Evolutionary conservation across 2,329 filamentous ascomycete species (phyloP).

Genomic region (Trichoderma brevicompactum): DNA sequence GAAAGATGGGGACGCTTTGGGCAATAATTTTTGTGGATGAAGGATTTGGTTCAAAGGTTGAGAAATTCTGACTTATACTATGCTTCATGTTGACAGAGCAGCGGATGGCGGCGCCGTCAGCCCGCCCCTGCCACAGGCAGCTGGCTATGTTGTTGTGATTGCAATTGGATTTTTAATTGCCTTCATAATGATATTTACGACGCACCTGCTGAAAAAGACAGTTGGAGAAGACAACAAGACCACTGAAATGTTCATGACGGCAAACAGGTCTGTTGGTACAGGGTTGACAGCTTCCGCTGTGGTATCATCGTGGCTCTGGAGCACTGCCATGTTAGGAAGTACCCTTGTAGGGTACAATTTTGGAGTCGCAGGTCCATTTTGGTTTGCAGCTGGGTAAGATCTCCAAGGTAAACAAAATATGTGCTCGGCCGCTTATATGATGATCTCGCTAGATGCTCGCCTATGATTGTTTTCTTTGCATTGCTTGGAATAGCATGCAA

Average conservation of each 20-base stretch:
- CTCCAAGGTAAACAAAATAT: too few relatives aligned
- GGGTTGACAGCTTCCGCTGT: slow-evolving; percentile 59
- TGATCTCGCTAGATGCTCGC: slow-evolving; percentile 44
- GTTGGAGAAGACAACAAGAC: slow-evolving; percentile 56
- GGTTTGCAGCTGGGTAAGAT: slow-evolving; percentile 56
- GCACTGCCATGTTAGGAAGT: slow-evolving; percentile 56
- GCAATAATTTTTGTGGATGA: neutral
- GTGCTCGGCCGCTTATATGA: neutral
- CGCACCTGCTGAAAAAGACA: slow-evolving; percentile 52
- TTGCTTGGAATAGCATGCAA: slow-evolving; percentile 57
- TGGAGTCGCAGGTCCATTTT: slow-evolving; percentile 60
- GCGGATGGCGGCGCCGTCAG: slow-evolving; percentile 30
- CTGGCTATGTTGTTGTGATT: slow-evolving; percentile 43
- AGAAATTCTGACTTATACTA: slow-evolving; percentile 6
- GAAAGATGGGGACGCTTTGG: neutral
- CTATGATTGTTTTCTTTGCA: slow-evolving; percentile 61
- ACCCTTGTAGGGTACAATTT: slow-evolving; percentile 58
- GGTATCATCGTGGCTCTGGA: slow-evolving; percentile 60
- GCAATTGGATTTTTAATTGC: slow-evolving; percentile 43
- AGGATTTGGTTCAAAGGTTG: neutral
- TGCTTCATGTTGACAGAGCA: slow-evolving; percentile 9
- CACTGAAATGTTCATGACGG: slow-evolving; percentile 61
- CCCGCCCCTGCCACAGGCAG: slow-evolving; percentile 39
- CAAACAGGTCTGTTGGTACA: slow-evolving; percentile 55
- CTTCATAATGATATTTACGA: slow-evolving; percentile 52